A percentile compares a stretch with the other conserved stretches of the same genome.
These are phyloP conservation scores for Torrubiellomyces zombiae DNA, from an alignment of 2,329 filamentous ascomycete genomes.

Conservation along the genomic window DNA sequence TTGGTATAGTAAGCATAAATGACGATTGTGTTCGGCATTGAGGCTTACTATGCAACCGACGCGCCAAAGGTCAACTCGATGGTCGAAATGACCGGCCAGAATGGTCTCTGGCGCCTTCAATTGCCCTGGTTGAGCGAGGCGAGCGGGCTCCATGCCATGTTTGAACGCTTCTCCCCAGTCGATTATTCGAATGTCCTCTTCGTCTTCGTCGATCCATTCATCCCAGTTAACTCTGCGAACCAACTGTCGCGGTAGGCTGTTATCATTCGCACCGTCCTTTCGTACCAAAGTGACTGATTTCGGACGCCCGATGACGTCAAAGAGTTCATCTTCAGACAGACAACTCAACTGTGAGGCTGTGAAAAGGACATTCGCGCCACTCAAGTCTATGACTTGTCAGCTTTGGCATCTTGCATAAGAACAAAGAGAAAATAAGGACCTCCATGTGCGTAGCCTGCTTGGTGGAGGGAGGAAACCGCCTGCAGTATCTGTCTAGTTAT, in stretches of 20 bases:
- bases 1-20: neutral
- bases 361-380: slow-evolving; percentile 1
- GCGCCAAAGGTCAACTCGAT: slow-evolving; percentile 2
- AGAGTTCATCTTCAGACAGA: neutral
- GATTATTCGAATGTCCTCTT: slow-evolving; percentile 1
- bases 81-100: slow-evolving; percentile 1
- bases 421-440: neutral
- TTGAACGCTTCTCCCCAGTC: slow-evolving; percentile 2
- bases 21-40: neutral
- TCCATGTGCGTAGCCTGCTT: slow-evolving; percentile 1
- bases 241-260: neutral
- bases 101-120: slow-evolving; percentile 2
- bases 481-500: slow-evolving; percentile 1
- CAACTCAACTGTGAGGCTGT: neutral
- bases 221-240: neutral
- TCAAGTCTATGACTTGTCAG: neutral
- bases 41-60: slow-evolving; percentile 2
- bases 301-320: slow-evolving; percentile 1
- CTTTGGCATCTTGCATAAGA: neutral
- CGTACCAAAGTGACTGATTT: neutral
- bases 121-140: slow-evolving; percentile 1
- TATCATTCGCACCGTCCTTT: neutral
- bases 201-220: slow-evolving; percentile 1
- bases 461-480: neutral
- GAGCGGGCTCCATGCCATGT: slow-evolving; percentile 1